Conservation (phyloP, 768 basidiomycete genomes). For the Amanita fuliginea region DNA sequence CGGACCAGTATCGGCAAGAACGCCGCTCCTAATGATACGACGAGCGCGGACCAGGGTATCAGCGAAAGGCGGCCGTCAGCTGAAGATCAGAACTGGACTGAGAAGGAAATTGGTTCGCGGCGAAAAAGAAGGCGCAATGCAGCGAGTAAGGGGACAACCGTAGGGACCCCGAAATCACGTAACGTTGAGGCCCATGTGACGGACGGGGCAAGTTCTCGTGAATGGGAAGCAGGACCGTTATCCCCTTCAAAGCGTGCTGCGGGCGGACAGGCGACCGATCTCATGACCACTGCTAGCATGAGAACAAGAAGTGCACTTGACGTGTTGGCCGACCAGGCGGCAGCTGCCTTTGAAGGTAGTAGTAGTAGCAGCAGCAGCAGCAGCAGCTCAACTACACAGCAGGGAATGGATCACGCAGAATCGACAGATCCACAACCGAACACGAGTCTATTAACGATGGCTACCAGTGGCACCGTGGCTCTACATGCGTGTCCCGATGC, state of each 20-base stretch:
- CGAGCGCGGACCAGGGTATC: neutral
- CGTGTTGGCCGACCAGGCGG: slow-evolving; percentile 66
- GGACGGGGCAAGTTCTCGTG: neutral
- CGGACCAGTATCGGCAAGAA: slow-evolving; percentile 5
- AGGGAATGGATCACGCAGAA: neutral
- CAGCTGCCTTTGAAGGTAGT: slow-evolving; percentile 32
- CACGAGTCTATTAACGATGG: neutral
- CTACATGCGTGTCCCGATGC: neutral
- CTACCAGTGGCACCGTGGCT: neutral
- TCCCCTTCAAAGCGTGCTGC: slow-evolving; percentile 6
- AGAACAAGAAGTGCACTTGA: slow-evolving; percentile 42
- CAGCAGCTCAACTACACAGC: slow-evolving; percentile 8
- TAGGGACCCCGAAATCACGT: neutral
- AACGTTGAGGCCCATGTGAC: neutral
- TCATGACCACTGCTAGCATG: neutral
- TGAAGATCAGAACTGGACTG: neutral
- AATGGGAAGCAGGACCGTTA: slow-evolving; percentile 1
- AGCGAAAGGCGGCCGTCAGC: neutral
- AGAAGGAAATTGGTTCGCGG: neutral
- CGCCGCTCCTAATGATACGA: slow-evolving; percentile 11
- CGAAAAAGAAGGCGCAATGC: slow-evolving; percentile 3
- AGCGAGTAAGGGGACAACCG: neutral
- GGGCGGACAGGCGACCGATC: slow-evolving; percentile 17
- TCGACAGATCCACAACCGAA: neutral
- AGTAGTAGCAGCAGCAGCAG: no score